phyloP scores from a whole-genome alignment of 192 early-diverging fungal species.

The Podochytrium sp. region DNA sequence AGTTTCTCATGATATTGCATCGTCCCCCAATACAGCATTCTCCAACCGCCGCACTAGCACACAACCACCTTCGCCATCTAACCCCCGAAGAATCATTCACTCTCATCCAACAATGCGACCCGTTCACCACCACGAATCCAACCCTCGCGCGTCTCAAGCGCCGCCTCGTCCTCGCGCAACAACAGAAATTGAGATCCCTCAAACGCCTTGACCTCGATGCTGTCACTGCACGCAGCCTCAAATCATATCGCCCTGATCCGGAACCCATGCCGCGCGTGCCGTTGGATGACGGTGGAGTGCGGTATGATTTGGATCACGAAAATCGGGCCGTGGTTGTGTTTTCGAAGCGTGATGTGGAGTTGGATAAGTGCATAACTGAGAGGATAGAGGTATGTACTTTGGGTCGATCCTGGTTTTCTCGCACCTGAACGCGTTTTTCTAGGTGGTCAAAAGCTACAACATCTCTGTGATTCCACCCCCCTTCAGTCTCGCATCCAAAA shows the following conservation, averaged over 20 bases:
- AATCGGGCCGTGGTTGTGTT: slow-evolving; percentile 10
- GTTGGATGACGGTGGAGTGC: neutral
- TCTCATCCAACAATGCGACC: slow-evolving; percentile 55
- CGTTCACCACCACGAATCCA: slow-evolving; percentile 38
- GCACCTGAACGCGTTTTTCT: slow-evolving; percentile 14
- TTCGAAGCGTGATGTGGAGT: neutral
- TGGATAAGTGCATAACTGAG: slow-evolving; percentile 17
- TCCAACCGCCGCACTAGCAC: too few relatives aligned
- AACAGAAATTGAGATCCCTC: slow-evolving; percentile 67
- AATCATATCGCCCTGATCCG: slow-evolving; percentile 10
- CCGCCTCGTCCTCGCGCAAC: slow-evolving; percentile 58
- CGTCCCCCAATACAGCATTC: too few relatives aligned
- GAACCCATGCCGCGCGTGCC: slow-evolving; percentile 2
- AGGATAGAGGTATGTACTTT: slow-evolving; percentile 13
- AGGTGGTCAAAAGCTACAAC: slow-evolving; percentile 12
- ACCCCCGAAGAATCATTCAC: slow-evolving; percentile 59
- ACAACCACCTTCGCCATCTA: neutral
- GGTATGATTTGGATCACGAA: slow-evolving; percentile 12
- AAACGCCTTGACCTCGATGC: slow-evolving; percentile 72
- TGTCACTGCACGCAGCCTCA: slow-evolving; percentile 45
- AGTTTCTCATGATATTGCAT: too few relatives aligned
- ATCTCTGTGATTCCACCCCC: slow-evolving; percentile 62
- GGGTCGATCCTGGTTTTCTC: slow-evolving; percentile 9
- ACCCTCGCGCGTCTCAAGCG: slow-evolving; percentile 59
- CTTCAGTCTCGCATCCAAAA: slow-evolving; percentile 76